phyloP scores from a whole-genome alignment of 2,329 filamentous ascomycete genomes.

The Ascochyta viciae-villosae region DNA sequence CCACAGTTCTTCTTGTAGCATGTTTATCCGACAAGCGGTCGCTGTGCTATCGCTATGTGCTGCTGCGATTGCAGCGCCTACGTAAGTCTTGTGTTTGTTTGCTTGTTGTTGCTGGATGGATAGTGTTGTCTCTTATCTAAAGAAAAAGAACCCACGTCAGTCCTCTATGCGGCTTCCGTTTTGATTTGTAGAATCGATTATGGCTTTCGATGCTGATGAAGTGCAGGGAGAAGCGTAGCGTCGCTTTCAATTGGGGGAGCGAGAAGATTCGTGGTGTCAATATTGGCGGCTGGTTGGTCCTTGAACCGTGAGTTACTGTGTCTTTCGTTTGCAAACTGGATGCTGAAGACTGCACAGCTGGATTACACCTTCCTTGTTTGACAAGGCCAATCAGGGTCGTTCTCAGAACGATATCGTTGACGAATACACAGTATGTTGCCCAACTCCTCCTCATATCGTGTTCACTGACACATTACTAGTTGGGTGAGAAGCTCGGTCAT shows the following conservation, averaged over 20 bases:
- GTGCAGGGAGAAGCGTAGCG: constrained; percentile 41
- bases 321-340: not conserved
- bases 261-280: constrained; percentile 61
- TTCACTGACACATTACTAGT: constrained; percentile 7
- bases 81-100: constrained; percentile 34
- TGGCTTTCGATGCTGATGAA: constrained; percentile 20
- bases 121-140: not conserved
- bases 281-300: constrained; percentile 59
- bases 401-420: constrained; percentile 52
- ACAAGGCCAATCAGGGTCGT: constrained; percentile 34
- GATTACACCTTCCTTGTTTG: constrained; percentile 66
- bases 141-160: not conserved
- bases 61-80: constrained; percentile 35
- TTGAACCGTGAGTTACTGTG: constrained; percentile 50
- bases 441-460: not conserved
- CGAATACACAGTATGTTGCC: constrained; percentile 53
- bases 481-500: constrained; percentile 58
- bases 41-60: constrained; percentile 33
- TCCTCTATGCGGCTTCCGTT: not conserved
- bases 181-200: not conserved
- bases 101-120: not conserved
- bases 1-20: constrained; percentile 25
- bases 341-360: constrained; percentile 41
- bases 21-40: constrained; percentile 35
- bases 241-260: constrained; percentile 57